Conservation (phyloP, 495 filamentous ascomycete species). For the Bacidia rubella region DNA sequence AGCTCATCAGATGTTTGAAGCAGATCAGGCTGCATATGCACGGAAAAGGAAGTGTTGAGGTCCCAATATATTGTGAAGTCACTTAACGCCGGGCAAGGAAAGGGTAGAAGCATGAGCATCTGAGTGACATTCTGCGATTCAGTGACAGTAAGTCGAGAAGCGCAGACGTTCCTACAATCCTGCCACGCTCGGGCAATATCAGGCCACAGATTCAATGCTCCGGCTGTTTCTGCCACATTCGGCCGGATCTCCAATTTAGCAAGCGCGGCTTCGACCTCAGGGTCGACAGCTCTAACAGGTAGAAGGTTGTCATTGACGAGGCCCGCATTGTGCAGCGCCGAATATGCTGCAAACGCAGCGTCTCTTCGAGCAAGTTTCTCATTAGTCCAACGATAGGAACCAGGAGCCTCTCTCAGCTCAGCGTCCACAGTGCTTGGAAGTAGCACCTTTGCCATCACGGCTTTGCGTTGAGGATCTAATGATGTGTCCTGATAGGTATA, state of each 20-base stretch:
- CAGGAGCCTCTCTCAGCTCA: conserved; percentile 40
- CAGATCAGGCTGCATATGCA: background rate
- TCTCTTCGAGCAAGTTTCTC: conserved; percentile 70
- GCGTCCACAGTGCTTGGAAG: conserved; percentile 60
- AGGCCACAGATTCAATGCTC: conserved; percentile 53
- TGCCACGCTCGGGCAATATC: conserved; percentile 43
- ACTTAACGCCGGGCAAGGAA: conserved; percentile 19
- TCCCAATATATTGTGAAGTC: conserved; percentile 35
- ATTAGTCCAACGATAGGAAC: conserved; percentile 46
- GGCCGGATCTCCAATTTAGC: conserved; percentile 30
- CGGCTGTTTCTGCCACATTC: conserved; percentile 38
- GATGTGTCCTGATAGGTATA: conserved; percentile 29
- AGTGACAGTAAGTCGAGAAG: conserved; percentile 20
- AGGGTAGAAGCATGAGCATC: conserved; percentile 29
- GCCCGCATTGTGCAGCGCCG: conserved; percentile 51
- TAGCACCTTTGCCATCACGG: conserved; percentile 43
- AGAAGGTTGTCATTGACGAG: conserved; percentile 71
- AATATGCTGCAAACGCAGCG: conserved; percentile 72
- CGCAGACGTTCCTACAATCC: conserved; percentile 17
- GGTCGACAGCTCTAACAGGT: conserved; percentile 34
- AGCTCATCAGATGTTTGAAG: background rate
- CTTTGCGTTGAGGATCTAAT: conserved; percentile 15
- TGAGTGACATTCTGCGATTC: conserved; percentile 16
- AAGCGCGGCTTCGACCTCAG: conserved; percentile 24
- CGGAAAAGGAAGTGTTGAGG: conserved; percentile 16